A percentile compares a stretch with the other conserved stretches of the same genome.
These are phyloP conservation scores for Blastomyces percursus DNA, from an alignment of 2,329 filamentous ascomycete genomes.

Conservation along the genomic window DNA sequence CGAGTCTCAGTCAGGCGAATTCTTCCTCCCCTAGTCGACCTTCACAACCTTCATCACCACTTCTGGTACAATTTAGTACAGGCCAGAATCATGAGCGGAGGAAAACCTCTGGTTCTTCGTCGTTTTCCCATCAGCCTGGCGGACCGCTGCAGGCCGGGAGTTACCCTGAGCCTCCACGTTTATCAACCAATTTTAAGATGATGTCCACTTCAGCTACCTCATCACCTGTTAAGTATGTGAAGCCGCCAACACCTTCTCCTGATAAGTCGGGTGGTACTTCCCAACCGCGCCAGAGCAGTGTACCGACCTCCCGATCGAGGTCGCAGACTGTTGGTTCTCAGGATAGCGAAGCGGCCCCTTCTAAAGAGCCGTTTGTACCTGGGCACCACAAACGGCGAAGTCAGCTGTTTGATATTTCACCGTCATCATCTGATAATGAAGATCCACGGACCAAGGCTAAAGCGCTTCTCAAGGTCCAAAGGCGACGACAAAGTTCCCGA, in stretches of 20 bases:
- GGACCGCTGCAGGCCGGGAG: constrained; percentile 58
- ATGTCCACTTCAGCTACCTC: constrained; percentile 41
- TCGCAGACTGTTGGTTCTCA: constrained; percentile 92
- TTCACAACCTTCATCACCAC: constrained; percentile 74
- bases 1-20: constrained; percentile 63
- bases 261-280: constrained; percentile 52
- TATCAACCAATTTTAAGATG: constrained; percentile 42
- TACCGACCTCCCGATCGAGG: constrained; percentile 56
- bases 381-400: constrained; percentile 80
- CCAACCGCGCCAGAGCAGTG: constrained; percentile 44
- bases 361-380: constrained; percentile 51
- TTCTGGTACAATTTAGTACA: constrained; percentile 94
- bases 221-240: constrained; percentile 42
- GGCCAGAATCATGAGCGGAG: constrained; percentile 68
- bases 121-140: constrained; percentile 57
- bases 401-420: constrained; percentile 91
- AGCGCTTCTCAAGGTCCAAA: constrained; percentile 79
- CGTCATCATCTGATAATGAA: constrained; percentile 95
- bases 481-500: constrained; percentile 88
- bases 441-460: constrained; percentile 86
- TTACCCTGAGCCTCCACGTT: constrained; percentile 60
- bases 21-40: constrained; percentile 81
- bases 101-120: constrained; percentile 86
- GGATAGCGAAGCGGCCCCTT: constrained; percentile 66
- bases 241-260: constrained; percentile 39